A percentile compares a stretch with the other conserved stretches of the same genome.
These are phyloP conservation scores for Xenoacremonium recifei DNA, from an alignment of 2,329 filamentous ascomycete genomes.

Conservation along the genomic window DNA sequence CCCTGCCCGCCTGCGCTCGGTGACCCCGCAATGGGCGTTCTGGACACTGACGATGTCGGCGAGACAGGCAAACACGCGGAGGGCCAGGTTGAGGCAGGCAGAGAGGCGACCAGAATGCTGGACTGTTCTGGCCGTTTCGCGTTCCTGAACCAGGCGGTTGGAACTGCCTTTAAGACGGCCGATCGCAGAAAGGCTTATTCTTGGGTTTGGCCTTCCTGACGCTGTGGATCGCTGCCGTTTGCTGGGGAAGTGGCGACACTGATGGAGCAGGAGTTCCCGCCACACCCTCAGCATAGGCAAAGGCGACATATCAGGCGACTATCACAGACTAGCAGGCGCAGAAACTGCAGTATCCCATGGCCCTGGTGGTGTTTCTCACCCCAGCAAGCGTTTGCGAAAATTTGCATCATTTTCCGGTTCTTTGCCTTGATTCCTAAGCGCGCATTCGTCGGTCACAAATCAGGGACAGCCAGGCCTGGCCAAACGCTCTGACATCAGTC, in stretches of 20 bases:
- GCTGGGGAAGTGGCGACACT: slow-evolving; percentile 23
- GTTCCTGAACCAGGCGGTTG: neutral
- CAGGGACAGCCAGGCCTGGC: neutral
- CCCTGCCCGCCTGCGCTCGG: slow-evolving; percentile 14
- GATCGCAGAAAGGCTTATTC: neutral
- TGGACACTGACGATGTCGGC: slow-evolving; percentile 12
- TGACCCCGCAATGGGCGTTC: slow-evolving; percentile 14
- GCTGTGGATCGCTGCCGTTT: slow-evolving; percentile 2
- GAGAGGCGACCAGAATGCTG: neutral
- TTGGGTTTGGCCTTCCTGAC: neutral
- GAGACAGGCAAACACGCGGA: slow-evolving; percentile 12
- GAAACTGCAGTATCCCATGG: too few species aligned
- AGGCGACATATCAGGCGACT: too few species aligned
- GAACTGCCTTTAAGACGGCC: too few species aligned
- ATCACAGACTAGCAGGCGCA: too few species aligned
- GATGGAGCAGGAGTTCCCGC: neutral
- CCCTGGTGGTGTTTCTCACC: too few species aligned
- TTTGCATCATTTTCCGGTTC: neutral
- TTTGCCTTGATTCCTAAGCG: slow-evolving; percentile 13
- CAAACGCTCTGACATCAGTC: slow-evolving; percentile 16
- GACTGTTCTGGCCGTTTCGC: neutral
- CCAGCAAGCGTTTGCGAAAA: neutral
- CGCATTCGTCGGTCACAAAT: neutral
- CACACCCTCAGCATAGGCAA: too few species aligned
- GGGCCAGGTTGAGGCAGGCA: neutral